Percentiles rank a stretch among this genome's conserved stretches.
These are phyloP conservation scores for Rhizopus microsporus DNA, from an alignment of 371 early-diverging fungal species.

Conservation along the genomic window DNA sequence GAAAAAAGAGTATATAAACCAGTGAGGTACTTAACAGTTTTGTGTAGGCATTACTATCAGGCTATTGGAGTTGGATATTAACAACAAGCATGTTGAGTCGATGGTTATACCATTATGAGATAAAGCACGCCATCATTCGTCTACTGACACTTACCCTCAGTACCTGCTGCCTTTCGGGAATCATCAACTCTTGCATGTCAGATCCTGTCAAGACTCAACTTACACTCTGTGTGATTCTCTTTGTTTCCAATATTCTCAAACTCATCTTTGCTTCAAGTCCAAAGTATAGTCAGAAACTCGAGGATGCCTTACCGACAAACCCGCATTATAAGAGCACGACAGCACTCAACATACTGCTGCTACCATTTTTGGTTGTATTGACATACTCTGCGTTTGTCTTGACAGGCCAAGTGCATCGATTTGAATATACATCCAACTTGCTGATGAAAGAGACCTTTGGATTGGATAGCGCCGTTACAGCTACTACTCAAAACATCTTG, in stretches of 20 bases:
- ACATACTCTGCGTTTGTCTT: constrained; percentile 54
- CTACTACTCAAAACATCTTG: constrained; percentile 30
- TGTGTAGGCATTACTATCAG: constrained; percentile 33
- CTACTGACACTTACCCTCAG: constrained; percentile 54
- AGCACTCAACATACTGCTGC: constrained; percentile 46
- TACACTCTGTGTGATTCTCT: constrained; percentile 45
- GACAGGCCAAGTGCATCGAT: constrained; percentile 46
- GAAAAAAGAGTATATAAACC: background rate
- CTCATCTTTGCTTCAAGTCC: constrained; percentile 51
- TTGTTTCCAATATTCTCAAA: constrained; percentile 51
- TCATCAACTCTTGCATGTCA: constrained; percentile 44
- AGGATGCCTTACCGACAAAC: constrained; percentile 37
- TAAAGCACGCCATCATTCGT: constrained; percentile 60
- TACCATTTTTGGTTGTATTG: constrained; percentile 53
- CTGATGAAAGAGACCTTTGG: constrained; percentile 39
- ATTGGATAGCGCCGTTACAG: constrained; percentile 25
- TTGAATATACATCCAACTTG: constrained; percentile 46
- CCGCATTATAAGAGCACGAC: constrained; percentile 37
- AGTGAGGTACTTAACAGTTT: background rate
- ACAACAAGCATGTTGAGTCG: constrained; percentile 60
- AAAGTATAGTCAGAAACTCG: constrained; percentile 40
- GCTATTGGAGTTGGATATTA: constrained; percentile 60
- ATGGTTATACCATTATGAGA: constrained; percentile 64
- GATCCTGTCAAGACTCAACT: constrained; percentile 60
- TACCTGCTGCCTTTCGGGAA: constrained; percentile 53